Base-by-base conservation (phyloP, 2,329 filamentous ascomycete species). In the Fusarium brachygibbosum region DNA sequence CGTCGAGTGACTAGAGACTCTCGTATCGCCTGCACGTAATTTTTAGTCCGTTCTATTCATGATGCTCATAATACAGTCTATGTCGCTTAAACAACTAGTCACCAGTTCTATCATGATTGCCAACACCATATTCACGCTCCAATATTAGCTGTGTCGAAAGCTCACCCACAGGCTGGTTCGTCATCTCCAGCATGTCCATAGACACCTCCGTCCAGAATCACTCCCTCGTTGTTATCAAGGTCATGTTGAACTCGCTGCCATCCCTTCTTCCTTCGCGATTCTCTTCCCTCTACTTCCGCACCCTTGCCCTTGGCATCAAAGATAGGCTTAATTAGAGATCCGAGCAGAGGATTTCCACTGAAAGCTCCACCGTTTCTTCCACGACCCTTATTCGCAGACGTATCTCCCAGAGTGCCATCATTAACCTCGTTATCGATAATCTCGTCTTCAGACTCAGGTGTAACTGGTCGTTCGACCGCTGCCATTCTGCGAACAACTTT, bases 401-500 rank as follows among this genome's bases (percentile, higher is more conserved):
- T 79, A 70, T 80, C 80, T 49, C 69, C 77, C 54, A 80, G 54
- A 10, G 63, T 70, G 8, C 74, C 74, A 63, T 78, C 70, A 8
- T 73, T 77, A 70, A 32, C 76, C 64, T 81, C 58, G 63, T 79
- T 76, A 0, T 73, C 72, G 2, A 75, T 72, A 14, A 79, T 76
- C 1, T 80, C 79, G 0, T 82, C 80, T 6, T 82, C 82, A 4
- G 68, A 70, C 10, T 83, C 82, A 1, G 89, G 89, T 9, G 84
- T 87, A 5, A 80, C 81, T 6, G 86, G 87, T 46, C 86, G 82
- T 66, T 91, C 89, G 21, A 87, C 78, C 6, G 89, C 86, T 17
- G 86, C 87, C 86, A 93, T 93, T 71, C 88, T 88, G 63, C 87
- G 88, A 6, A 96, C 89, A 4, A 97, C 88, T 73, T 91, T 94